These are phyloP conservation scores for Bassia scoparia DNA, from an alignment of 148 eudicot species.

Conservation along the genomic window DNA sequence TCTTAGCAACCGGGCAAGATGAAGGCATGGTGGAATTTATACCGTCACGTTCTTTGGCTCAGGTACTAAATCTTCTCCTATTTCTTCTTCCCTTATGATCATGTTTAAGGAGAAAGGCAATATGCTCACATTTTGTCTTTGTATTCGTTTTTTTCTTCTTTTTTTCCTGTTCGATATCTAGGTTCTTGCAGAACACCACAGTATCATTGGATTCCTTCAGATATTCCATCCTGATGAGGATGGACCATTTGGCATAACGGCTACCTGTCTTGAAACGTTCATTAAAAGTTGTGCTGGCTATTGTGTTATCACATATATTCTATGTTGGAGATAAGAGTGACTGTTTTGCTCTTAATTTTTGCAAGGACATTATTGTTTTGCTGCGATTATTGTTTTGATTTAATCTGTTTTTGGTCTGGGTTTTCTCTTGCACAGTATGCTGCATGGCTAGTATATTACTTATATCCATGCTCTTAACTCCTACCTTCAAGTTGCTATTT, in stretches of 20 bases:
- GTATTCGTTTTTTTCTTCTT: too few species aligned
- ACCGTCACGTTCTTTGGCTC: constrained; percentile 96
- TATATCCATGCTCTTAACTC: not conserved
- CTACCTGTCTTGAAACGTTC: constrained; percentile 94
- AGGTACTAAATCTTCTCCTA: constrained; percentile 42
- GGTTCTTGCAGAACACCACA: constrained; percentile 92
- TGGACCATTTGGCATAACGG: constrained; percentile 94
- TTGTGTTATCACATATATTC: constrained; percentile 89
- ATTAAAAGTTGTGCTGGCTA: constrained; percentile 99
- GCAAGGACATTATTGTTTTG: too few species aligned
- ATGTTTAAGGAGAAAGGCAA: not conserved
- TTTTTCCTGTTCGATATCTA: constrained; percentile 32
- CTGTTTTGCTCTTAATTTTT: too few species aligned
- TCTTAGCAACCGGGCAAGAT: constrained; percentile 93
- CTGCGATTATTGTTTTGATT: too few species aligned
- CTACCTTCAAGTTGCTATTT: not conserved
- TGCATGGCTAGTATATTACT: not conserved
- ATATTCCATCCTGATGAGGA: constrained; percentile 90
- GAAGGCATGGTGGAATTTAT: constrained; percentile 98
- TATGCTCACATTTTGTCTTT: not conserved
- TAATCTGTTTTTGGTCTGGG: too few species aligned
- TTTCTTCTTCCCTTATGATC: not conserved
- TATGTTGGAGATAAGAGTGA: constrained; percentile 92
- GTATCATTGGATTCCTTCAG: constrained; percentile 84
- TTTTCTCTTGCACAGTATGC: not conserved